A percentile compares a stretch with the other conserved stretches of the same genome.
phyloP scores from a whole-genome alignment of 169 alveolate species.

The Plasmodium gaboni region DNA sequence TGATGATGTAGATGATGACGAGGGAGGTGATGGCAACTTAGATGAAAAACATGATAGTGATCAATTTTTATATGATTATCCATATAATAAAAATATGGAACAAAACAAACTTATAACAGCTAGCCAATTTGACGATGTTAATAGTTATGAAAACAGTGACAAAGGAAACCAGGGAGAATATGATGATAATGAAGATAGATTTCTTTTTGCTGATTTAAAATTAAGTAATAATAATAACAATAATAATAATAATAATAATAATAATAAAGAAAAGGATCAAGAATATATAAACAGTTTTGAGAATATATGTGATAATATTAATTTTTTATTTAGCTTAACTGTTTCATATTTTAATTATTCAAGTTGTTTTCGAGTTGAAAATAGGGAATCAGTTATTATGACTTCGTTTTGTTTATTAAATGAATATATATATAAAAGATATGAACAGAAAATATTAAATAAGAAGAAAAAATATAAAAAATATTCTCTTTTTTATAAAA shows the following conservation, averaged over 20 bases:
- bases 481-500: slow-evolving; percentile 47
- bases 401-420: slow-evolving; percentile 74
- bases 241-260: neutral
- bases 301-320: slow-evolving; percentile 25
- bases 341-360: slow-evolving; percentile 56
- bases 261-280: neutral
- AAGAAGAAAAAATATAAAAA: slow-evolving; percentile 60
- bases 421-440: slow-evolving; percentile 66
- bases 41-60: neutral
- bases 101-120: too few relatives aligned
- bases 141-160: neutral
- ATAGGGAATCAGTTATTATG: slow-evolving; percentile 63
- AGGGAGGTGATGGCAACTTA: neutral
- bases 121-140: neutral
- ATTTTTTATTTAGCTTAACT: slow-evolving; percentile 62
- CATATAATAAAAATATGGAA: too few relatives aligned
- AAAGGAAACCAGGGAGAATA: neutral
- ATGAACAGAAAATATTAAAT: slow-evolving; percentile 41
- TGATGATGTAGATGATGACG: neutral
- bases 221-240: neutral
- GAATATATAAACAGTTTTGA: slow-evolving; percentile 28
- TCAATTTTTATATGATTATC: neutral
- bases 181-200: slow-evolving; percentile 18
- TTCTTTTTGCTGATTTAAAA: slow-evolving; percentile 25
- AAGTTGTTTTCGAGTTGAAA: slow-evolving; percentile 35